Conservation (phyloP, 768 basidiomycete species). For the Lentinus tigrinus region DNA sequence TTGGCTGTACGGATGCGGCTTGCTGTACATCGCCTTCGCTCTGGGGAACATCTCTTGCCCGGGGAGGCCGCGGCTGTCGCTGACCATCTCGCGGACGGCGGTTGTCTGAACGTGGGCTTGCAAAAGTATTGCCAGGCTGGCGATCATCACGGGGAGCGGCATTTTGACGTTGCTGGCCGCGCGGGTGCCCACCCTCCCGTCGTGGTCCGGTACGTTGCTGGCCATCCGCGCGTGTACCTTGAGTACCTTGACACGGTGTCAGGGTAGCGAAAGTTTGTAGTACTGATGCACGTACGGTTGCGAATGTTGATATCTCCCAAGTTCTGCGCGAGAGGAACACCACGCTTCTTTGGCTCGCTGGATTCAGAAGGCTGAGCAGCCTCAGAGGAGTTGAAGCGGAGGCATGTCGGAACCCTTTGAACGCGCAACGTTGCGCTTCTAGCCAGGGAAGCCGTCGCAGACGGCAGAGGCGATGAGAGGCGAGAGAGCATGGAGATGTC, state of each 20-base stretch:
- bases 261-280: too few relatives aligned
- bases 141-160: not conserved
- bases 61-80: not conserved
- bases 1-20: not conserved
- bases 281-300: conserved; percentile 23
- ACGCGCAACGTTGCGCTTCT: not conserved
- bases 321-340: conserved; percentile 13
- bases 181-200: not conserved
- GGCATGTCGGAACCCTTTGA: not conserved
- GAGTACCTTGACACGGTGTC: not conserved
- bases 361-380: not conserved
- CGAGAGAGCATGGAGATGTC: conserved; percentile 11
- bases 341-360: conserved; percentile 12
- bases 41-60: not conserved
- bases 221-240: not conserved
- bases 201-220: not conserved
- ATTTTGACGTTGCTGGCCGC: not conserved
- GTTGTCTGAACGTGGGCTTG: not conserved
- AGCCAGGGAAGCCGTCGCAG: not conserved
- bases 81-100: not conserved
- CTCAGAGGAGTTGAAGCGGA: conserved; percentile 12
- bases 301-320: conserved; percentile 21
- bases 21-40: not conserved
- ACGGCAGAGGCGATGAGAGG: conserved; percentile 5
- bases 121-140: not conserved